Evolutionary conservation across 2,329 filamentous ascomycete genomes (phyloP), one percentile per base, ranked within the genome.

Genomic region (Ophiostoma piceae): DNA sequence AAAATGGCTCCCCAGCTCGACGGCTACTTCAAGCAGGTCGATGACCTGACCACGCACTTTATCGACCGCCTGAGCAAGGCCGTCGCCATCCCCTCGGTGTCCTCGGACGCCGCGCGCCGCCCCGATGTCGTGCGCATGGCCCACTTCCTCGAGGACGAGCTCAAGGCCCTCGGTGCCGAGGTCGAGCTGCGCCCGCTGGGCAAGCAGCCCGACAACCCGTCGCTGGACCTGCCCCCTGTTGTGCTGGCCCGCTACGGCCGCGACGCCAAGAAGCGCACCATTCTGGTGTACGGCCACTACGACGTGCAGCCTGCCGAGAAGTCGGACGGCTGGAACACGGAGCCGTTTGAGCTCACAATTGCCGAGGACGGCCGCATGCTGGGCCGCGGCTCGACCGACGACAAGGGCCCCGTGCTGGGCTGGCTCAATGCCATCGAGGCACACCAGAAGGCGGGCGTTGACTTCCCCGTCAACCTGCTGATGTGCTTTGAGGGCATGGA

Each of bases 401-500:
- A 99, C 83, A 99, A 99, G 84, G 95, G 95, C 0, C 95, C 95
- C 22, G 94, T 99, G 35, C 84, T 99, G 70, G 95, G 95, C 75
- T 99, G 95, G 95, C 80, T 99, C 75, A 99, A 99, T 79, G 94
- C 94, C 74, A 98, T 99, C 74, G 94, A 99, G 82, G 94, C 95
- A 60, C 95, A 99, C 84, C 90, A 97, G 81, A 95, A 96, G 84
- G 93, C 94, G 47, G 92, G 92, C 70, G 84, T 98, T 65, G 94
- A 97, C 68, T 92, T 99, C 79, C 95, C 95, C 9, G 95, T 99
- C 77, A 99, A 99, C 83, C 85, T 99, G 74, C 87, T 99, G 74
- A 98, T 97, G 92, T 99, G 95, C 84, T 98, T 99, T 76, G 95
- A 99, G 84, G 95, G 95, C 67, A 99, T 99, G 95, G 95, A 99